Base-by-base conservation (phyloP, 2,329 filamentous ascomycete species). In the Stromatinia cepivora region DNA sequence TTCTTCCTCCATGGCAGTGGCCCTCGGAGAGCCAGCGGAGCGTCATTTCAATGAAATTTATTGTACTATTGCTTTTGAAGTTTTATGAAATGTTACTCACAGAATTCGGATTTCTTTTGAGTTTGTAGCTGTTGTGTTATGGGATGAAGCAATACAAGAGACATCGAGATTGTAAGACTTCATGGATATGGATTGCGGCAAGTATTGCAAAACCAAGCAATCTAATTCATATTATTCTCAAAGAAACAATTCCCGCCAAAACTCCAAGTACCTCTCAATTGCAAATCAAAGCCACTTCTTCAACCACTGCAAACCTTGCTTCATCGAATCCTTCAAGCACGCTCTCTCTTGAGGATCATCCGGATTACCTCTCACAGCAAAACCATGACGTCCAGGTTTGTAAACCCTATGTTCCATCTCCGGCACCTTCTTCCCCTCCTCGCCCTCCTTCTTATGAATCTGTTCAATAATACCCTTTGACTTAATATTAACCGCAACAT, bases 351-450 rank as follows among this genome's bases (percentile, higher is more conserved):
- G 61, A 13, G 77, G 76, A 73, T 80, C 76, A 68, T 80, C 79
- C 28, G 78, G 78, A 73, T 80, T 80, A 9, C 79, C 79, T 74
- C 79, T 75, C 2, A 80, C 79, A 48, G 76, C 75, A 74, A 80
- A 80, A 0, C 79, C 78, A 76, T 80, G 79, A 11, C 77, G 70
- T 69, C 76, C 77, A 45, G 77, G 77, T 50, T 74, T 78, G 70
- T 79, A 79, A 46, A 79, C 75, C 69, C 75, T 75, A 67, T 79
- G 77, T 69, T 76, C 74, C 67, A 78, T 74, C 61, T 78, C 78
- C 56, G 77, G 76, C 50, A 79, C 53, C 50, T 71, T 72, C 59
- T 66, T 75, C 34, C 75, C 77, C 74, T 71, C 78, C 74, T 20
- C 68, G 74, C 67, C 76, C 77, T 61, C 72, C 17, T 62, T 48